phyloP scores from a whole-genome alignment of 345 rosid genomes.

The Ceriops tagal region DNA sequence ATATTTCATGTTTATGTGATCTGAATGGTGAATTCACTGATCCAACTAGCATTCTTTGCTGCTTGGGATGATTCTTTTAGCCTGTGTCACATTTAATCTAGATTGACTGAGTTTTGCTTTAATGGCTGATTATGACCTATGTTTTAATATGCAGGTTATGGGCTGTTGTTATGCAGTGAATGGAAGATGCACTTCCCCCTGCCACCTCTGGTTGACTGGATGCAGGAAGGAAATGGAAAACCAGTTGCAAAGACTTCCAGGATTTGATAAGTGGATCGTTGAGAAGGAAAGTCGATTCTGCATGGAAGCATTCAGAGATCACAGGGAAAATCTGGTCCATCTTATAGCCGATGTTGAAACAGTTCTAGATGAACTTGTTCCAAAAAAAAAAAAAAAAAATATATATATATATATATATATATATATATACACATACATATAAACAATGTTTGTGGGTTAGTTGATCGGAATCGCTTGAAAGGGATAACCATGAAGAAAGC shows the following conservation, averaged over 20 bases:
- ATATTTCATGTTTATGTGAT: too few relatives aligned
- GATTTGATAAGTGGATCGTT: conserved; percentile 86
- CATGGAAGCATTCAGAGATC: conserved; percentile 62
- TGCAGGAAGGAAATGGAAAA: conserved; percentile 59
- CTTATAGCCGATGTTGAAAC: conserved; percentile 87
- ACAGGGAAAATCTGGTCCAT: conserved; percentile 67
- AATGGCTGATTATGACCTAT: conserved; percentile 4
- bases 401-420: too few relatives aligned
- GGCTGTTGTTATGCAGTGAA: conserved; percentile 80
- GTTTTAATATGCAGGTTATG: conserved; percentile 58
- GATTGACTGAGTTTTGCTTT: neutral
- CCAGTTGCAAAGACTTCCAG: conserved; percentile 72
- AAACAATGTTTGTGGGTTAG: conserved; percentile 60
- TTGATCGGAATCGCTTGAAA: conserved; percentile 91
- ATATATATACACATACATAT: conserved; percentile 49
- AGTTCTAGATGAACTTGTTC: conserved; percentile 63
- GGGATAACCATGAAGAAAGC: conserved; percentile 91
- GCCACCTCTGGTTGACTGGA: conserved; percentile 89
- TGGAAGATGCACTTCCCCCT: conserved; percentile 55
- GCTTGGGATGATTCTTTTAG: too few relatives aligned
- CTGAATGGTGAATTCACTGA: too few relatives aligned
- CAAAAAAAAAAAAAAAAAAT: conserved; percentile 35
- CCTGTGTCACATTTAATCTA: too few relatives aligned
- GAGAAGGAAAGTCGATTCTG: conserved; percentile 73
- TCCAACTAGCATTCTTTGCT: too few relatives aligned